A percentile compares a stretch with the other conserved stretches of the same genome.
phyloP scores from a whole-genome alignment of 2,329 filamentous ascomycete species.

The Curvularia verruculosa region DNA sequence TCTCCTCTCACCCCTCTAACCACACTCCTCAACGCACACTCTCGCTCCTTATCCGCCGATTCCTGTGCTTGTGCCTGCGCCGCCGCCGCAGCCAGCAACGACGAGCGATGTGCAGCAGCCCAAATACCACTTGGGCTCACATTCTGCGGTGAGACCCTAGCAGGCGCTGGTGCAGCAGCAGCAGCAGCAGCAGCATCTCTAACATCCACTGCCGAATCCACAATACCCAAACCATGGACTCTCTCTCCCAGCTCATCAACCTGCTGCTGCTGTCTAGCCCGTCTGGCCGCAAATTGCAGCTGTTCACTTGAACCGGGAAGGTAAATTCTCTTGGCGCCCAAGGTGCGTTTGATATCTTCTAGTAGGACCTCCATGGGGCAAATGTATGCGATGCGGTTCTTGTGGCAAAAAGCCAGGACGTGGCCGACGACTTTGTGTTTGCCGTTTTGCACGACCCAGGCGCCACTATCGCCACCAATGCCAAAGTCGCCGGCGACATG shows the following conservation, averaged over 20 bases:
- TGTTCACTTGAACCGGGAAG: conserved; percentile 65
- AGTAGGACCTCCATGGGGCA: conserved; percentile 93
- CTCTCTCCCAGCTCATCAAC: conserved; percentile 29
- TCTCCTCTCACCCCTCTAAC: neutral
- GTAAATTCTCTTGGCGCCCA: conserved; percentile 72
- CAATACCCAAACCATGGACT: conserved; percentile 41
- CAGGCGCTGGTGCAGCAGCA: no score
- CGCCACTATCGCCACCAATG: conserved; percentile 88
- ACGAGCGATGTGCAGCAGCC: neutral
- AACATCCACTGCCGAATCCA: conserved; percentile 36
- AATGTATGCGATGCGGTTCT: conserved; percentile 84
- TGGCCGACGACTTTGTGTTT: conserved; percentile 86
- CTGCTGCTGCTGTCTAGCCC: conserved; percentile 6
- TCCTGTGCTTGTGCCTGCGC: neutral
- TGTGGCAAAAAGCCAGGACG: conserved; percentile 84
- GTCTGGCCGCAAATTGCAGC: conserved; percentile 18
- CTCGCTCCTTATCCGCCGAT: neutral
- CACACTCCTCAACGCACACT: neutral
- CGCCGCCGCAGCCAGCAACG: neutral
- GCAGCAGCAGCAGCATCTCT: neutral
- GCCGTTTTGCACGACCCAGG: conserved; percentile 85
- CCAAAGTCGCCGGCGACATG: conserved; percentile 66
- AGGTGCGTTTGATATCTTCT: conserved; percentile 79
- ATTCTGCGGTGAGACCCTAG: neutral
- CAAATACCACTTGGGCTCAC: neutral